phyloP scores from a whole-genome alignment of 208 protist species.

The Trypanosomatidae sp. region DNA sequence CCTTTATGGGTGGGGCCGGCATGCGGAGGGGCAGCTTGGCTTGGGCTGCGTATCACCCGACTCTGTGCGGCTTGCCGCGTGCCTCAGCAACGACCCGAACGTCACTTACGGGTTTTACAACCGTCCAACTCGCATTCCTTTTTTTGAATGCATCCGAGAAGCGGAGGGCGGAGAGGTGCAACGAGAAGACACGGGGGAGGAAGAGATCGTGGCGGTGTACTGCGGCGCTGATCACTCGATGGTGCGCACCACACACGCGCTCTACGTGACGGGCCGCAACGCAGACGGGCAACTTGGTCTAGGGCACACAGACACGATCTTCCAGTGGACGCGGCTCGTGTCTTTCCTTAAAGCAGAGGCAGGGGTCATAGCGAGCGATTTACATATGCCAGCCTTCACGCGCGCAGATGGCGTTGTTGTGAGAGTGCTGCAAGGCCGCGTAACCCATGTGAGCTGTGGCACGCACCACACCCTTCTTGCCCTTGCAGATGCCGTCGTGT shows the following conservation, averaged over 20 bases:
- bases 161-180: not conserved
- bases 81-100: not conserved
- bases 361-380: no score
- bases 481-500: conserved; percentile 41
- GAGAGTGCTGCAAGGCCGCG: conserved; percentile 29
- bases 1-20: conserved; percentile 75
- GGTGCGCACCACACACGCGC: conserved; percentile 35
- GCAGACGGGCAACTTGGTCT: conserved; percentile 83
- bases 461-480: conserved; percentile 83
- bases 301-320: conserved; percentile 34
- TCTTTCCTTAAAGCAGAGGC: no score
- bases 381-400: not conserved
- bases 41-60: conserved; percentile 29
- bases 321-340: conserved; percentile 25
- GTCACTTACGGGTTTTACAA: not conserved
- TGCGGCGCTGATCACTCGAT: conserved; percentile 81
- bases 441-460: conserved; percentile 84
- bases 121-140: conserved; percentile 30
- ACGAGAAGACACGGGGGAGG: not conserved
- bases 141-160: conserved; percentile 29
- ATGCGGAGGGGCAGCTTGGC: conserved; percentile 83
- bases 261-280: conserved; percentile 81
- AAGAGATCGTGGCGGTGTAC: conserved; percentile 28
- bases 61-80: not conserved
- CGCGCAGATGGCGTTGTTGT: not conserved